These are phyloP conservation scores for Hyphodiscus hymeniophilus DNA, from an alignment of 495 filamentous ascomycete genomes.

Conservation along the genomic window DNA sequence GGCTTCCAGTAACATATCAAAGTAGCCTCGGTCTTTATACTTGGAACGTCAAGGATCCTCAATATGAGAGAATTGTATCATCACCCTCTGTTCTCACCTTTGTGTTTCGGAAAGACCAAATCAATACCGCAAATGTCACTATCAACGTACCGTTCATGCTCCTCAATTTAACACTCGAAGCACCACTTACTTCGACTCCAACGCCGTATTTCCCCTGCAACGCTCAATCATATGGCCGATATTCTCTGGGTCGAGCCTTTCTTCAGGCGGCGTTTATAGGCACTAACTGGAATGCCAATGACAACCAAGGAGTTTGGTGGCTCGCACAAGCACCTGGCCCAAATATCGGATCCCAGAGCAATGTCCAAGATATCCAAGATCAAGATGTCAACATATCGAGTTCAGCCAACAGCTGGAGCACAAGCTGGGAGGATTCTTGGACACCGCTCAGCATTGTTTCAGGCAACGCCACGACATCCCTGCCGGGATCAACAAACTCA, in stretches of 20 bases:
- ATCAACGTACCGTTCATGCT: constrained; percentile 41
- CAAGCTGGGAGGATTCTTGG: constrained; percentile 32
- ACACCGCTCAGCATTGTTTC: constrained; percentile 14
- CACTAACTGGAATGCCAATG: constrained; percentile 31
- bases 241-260: constrained; percentile 45
- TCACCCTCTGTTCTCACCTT: constrained; percentile 37
- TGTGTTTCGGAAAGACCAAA: constrained; percentile 25
- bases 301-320: constrained; percentile 32
- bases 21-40: constrained; percentile 28
- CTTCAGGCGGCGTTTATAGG: constrained; percentile 50
- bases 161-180: constrained; percentile 36
- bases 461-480: constrained; percentile 3
- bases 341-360: constrained; percentile 17
- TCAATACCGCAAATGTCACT: constrained; percentile 24
- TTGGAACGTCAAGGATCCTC: constrained; percentile 29
- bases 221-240: constrained; percentile 19
- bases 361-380: constrained; percentile 16
- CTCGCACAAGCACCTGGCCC: constrained; percentile 46
- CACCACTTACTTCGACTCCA: constrained; percentile 33
- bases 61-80: constrained; percentile 26
- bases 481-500: constrained; percentile 10
- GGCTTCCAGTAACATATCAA: constrained; percentile 34
- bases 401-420: constrained; percentile 26
- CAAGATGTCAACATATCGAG: constrained; percentile 18
- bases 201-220: constrained; percentile 39